Percentiles rank a stretch among this genome's conserved stretches.
Evolutionary conservation across 768 basidiomycete genomes (phyloP).

Genomic region (Trametes coccinea): DNA sequence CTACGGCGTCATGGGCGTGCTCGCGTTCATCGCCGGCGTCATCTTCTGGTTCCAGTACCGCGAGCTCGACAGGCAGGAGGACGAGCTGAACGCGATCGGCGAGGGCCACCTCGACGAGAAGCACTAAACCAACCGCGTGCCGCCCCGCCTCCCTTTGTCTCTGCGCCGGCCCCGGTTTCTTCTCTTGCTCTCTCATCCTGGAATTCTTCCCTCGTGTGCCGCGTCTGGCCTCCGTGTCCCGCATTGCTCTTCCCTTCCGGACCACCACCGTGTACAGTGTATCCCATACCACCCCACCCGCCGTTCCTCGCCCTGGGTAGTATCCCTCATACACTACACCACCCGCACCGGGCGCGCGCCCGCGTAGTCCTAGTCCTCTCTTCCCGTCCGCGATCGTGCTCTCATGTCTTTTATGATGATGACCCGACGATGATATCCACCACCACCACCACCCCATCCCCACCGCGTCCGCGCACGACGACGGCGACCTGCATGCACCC

Average conservation of each 20-base stretch:
- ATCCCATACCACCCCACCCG: background rate
- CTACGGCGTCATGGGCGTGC: constrained; percentile 58
- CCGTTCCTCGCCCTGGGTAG: background rate
- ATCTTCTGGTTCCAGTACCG: constrained; percentile 56
- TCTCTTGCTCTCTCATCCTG: background rate
- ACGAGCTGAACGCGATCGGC: constrained; percentile 56
- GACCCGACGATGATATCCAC: constrained; percentile 13
- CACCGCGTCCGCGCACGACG: background rate
- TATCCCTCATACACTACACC: background rate
- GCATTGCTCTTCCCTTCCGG: background rate
- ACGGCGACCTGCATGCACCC: background rate
- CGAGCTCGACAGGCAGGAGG: constrained; percentile 62
- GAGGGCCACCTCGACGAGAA: constrained; percentile 38
- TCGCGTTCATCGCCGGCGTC: constrained; percentile 53
- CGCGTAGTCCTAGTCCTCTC: background rate
- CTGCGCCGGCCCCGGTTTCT: background rate
- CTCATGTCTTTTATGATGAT: constrained; percentile 13
- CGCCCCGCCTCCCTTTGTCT: background rate
- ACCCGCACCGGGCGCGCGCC: background rate
- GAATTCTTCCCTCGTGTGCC: background rate
- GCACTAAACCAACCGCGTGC: background rate
- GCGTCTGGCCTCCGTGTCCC: background rate
- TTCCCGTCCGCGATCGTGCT: background rate
- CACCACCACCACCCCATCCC: background rate
- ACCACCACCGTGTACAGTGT: background rate